Evolutionary conservation across 805 yeast species (phyloP).

Genomic region (Lachancea fermentati): DNA sequence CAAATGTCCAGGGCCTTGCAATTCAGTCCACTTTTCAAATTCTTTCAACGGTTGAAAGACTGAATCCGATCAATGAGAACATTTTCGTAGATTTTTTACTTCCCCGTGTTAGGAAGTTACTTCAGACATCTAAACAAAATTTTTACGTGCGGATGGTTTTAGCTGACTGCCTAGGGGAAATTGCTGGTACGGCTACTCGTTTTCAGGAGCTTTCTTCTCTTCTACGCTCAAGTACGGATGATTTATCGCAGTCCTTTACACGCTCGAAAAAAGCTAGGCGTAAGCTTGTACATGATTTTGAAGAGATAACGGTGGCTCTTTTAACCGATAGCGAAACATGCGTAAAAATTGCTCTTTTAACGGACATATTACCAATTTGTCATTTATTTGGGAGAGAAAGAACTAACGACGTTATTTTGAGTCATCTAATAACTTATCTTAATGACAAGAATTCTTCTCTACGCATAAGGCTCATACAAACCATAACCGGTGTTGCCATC

Average conservation of each 20-base stretch:
- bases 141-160: constrained; percentile 55
- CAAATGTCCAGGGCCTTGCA: constrained; percentile 63
- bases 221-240: constrained; percentile 22
- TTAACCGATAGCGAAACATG: constrained; percentile 62
- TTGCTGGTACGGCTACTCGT: constrained; percentile 59
- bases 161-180: constrained; percentile 65
- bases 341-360: constrained; percentile 65
- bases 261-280: constrained; percentile 18
- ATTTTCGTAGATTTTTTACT: constrained; percentile 77
- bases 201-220: constrained; percentile 56
- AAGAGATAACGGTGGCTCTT: constrained; percentile 55
- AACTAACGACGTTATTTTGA: constrained; percentile 80
- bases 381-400: constrained; percentile 79
- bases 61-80: constrained; percentile 70
- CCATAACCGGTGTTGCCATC: constrained; percentile 68
- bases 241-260: constrained; percentile 18
- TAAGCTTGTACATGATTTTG: constrained; percentile 41
- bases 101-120: constrained; percentile 54
- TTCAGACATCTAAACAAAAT: constrained; percentile 35
- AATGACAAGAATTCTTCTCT: constrained; percentile 71
- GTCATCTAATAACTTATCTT: constrained; percentile 86
- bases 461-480: constrained; percentile 62
- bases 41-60: constrained; percentile 51
- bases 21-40: constrained; percentile 63
- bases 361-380: constrained; percentile 71